Percentiles rank a stretch among this genome's conserved stretches.
phyloP scores from a whole-genome alignment of 495 filamentous ascomycete species.

The Poronia punctata region DNA sequence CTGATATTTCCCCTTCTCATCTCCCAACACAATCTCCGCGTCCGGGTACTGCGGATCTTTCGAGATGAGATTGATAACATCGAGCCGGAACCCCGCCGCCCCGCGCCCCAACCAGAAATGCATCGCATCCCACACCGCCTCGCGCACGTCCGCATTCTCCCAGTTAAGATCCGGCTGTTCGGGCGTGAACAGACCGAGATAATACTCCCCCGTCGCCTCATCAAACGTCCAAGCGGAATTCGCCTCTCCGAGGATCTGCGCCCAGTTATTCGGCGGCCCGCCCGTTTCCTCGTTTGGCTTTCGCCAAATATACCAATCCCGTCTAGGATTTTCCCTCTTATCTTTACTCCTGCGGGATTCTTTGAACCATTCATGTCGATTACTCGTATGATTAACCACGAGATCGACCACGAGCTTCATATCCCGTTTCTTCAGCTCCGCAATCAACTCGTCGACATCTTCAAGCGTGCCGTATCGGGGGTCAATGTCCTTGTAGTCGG shows the following conservation, averaged over 20 bases:
- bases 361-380: constrained; percentile 59
- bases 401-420: constrained; percentile 61
- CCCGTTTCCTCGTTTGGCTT: constrained; percentile 44
- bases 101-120: constrained; percentile 40
- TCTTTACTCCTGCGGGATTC: constrained; percentile 46
- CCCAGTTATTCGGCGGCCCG: constrained; percentile 58
- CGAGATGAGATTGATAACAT: constrained; percentile 59
- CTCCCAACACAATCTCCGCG: constrained; percentile 41
- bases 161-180: constrained; percentile 62
- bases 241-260: constrained; percentile 46
- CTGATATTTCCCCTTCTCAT: constrained; percentile 21
- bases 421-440: constrained; percentile 47
- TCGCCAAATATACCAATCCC: constrained; percentile 61
- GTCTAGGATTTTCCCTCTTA: constrained; percentile 44
- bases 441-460: constrained; percentile 50
- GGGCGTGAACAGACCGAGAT: constrained; percentile 51
- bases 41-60: constrained; percentile 54
- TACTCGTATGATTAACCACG: constrained; percentile 59
- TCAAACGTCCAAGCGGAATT: constrained; percentile 56
- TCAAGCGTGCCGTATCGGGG: constrained; percentile 51
- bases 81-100: constrained; percentile 56
- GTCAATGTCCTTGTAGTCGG: constrained; percentile 54
- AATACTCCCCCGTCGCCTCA: constrained; percentile 49
- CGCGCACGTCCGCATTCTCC: constrained; percentile 50
- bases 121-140: constrained; percentile 49